Percentiles rank a stretch among this genome's conserved stretches.
phyloP scores from a whole-genome alignment of 2,329 filamentous ascomycete genomes.

The Aspergillus fijiensis region DNA sequence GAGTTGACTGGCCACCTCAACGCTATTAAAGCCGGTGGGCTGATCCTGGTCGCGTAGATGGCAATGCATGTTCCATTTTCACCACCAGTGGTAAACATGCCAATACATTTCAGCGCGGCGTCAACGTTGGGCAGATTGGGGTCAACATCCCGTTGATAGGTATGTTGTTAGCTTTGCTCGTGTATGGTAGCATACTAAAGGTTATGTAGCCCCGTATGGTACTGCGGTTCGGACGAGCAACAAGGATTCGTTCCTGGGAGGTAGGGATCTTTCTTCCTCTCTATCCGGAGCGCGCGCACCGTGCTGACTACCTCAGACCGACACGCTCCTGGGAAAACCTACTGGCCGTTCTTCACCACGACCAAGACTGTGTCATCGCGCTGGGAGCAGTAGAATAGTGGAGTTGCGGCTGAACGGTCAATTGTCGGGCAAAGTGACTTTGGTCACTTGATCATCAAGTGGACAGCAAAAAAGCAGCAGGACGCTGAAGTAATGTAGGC shows the following conservation, averaged over 20 bases:
- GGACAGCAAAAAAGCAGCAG: neutral
- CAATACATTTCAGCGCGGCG: slow-evolving; percentile 31
- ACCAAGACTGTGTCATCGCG: slow-evolving; percentile 25
- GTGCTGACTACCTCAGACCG: slow-evolving; percentile 15
- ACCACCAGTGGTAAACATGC: slow-evolving; percentile 34
- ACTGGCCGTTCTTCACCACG: slow-evolving; percentile 27
- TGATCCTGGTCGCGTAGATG: slow-evolving; percentile 23
- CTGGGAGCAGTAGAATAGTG: slow-evolving; percentile 18
- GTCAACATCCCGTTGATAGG: slow-evolving; percentile 32
- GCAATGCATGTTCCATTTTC: slow-evolving; percentile 40
- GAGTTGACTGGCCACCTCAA: neutral
- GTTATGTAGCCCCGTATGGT: slow-evolving; percentile 22
- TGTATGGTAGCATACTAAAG: slow-evolving; percentile 10
- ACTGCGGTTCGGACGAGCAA: slow-evolving; percentile 26
- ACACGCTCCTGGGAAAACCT: slow-evolving; percentile 24
- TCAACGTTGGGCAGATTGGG: slow-evolving; percentile 32
- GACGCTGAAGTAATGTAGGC: neutral
- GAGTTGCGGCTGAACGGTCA: neutral
- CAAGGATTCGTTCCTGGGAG: slow-evolving; percentile 30
- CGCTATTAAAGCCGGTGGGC: neutral
- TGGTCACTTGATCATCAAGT: no score
- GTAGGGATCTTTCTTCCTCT: slow-evolving; percentile 10
- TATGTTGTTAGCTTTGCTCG: slow-evolving; percentile 1
- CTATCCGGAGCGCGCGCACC: no score
- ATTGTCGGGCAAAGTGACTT: neutral